Evolutionary conservation across 768 basidiomycete genomes (phyloP).

Genomic region (Auriculariales sp.): DNA sequence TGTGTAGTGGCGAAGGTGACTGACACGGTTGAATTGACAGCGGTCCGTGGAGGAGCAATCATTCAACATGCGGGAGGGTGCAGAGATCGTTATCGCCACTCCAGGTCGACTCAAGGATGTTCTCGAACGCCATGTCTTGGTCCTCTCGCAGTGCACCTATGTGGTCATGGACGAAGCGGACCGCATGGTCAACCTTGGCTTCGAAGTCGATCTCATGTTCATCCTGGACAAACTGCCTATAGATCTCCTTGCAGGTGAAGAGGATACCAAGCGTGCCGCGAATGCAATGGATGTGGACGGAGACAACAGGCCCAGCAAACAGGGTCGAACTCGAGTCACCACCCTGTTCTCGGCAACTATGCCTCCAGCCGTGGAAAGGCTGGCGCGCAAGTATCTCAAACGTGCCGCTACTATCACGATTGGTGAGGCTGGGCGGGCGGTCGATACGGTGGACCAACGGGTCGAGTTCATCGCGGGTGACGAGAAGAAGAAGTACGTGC

Average conservation of each 20-base stretch:
- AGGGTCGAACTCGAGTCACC: slow-evolving; percentile 79
- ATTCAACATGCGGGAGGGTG: slow-evolving; percentile 93
- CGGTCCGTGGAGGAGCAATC: slow-evolving; percentile 95
- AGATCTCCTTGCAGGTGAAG: slow-evolving; percentile 80
- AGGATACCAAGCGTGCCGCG: slow-evolving; percentile 22
- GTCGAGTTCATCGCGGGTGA: slow-evolving; percentile 89
- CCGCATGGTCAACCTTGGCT: slow-evolving; percentile 96
- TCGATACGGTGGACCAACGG: slow-evolving; percentile 93
- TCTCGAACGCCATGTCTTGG: slow-evolving; percentile 88
- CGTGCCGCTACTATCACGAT: slow-evolving; percentile 93
- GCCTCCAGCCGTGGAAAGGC: slow-evolving; percentile 91
- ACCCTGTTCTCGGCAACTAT: slow-evolving; percentile 97
- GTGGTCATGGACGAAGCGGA: slow-evolving; percentile 99
- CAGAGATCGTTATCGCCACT: slow-evolving; percentile 96
- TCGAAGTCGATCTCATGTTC: slow-evolving; percentile 86
- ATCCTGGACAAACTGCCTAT: slow-evolving; percentile 86
- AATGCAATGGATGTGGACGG: slow-evolving; percentile 56
- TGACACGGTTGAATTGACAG: slow-evolving; percentile 28
- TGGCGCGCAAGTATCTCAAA: slow-evolving; percentile 87
- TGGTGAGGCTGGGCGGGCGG: slow-evolving; percentile 93
- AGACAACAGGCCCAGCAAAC: slow-evolving; percentile 41
- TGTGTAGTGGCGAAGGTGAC: slow-evolving; percentile 8
- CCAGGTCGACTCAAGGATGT: slow-evolving; percentile 98
- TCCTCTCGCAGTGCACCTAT: slow-evolving; percentile 93
- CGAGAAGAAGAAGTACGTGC: slow-evolving; percentile 86